Percentiles rank a stretch among this genome's conserved stretches.
These are phyloP conservation scores for Melampsora larici-populina DNA, from an alignment of 1,284 basidiomycete species.

Conservation along the genomic window DNA sequence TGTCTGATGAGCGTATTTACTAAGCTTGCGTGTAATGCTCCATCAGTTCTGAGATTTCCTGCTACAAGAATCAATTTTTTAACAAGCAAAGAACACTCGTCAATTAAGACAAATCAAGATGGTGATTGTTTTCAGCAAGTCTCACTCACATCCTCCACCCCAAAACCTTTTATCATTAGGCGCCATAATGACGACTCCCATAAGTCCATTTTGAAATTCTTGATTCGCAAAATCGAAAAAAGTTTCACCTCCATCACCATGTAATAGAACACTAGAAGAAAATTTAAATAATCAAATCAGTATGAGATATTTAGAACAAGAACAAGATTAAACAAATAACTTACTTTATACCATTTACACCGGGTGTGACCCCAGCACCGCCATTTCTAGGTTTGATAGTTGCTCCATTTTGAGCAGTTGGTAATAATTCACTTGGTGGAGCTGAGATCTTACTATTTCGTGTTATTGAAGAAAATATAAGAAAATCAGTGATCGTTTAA, in stretches of 20 bases:
- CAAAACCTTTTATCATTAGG: slow-evolving; percentile 43
- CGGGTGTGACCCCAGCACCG: not conserved
- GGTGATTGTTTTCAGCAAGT: not conserved
- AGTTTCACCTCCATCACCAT: slow-evolving; percentile 38
- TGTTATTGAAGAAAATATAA: too few species aligned
- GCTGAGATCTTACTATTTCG: slow-evolving; percentile 35
- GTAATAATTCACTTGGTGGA: not conserved
- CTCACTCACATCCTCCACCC: slow-evolving; percentile 24
- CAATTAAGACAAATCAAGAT: too few species aligned
- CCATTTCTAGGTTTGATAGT: not conserved
- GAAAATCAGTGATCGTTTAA: not conserved
- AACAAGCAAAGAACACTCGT: not conserved
- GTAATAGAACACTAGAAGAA: slow-evolving; percentile 23
- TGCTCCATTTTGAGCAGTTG: slow-evolving; percentile 10
- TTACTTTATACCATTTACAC: slow-evolving; percentile 36
- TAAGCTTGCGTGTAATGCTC: slow-evolving; percentile 25
- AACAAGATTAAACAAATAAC: not conserved
- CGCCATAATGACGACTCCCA: slow-evolving; percentile 38
- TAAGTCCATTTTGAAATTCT: not conserved
- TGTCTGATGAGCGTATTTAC: slow-evolving; percentile 28
- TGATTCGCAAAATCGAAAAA: slow-evolving; percentile 40
- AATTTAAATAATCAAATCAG: not conserved
- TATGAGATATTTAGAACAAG: not conserved
- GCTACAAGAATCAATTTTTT: not conserved
- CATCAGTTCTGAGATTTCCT: slow-evolving; percentile 35